Evolutionary conservation across 2,329 filamentous ascomycete species (phyloP), one percentile per base, ranked within the genome.

Genomic region (Keithomyces neogunnii): DNA sequence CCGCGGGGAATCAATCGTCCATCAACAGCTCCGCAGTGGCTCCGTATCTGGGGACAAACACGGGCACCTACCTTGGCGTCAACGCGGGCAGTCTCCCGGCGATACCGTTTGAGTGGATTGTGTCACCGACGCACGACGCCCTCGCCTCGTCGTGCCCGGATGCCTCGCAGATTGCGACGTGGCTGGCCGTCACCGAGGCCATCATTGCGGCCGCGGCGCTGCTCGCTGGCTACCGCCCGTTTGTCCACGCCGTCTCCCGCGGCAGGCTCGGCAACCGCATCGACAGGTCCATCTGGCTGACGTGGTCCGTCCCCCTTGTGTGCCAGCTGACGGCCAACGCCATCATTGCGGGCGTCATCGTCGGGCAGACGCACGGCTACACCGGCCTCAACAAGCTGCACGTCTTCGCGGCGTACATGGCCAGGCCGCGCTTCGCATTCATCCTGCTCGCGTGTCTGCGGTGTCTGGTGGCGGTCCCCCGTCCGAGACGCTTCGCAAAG

Each of bases 281-380:
- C 1, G 52, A 58, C 48, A 42, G 47, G 10, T 48, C 57, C 3
- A 7, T 56, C 4, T 31, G 26, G 3, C 8, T 60, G 3, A 52
- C 52, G 3, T 61, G 59, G 59, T 56, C 55, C 0, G 43, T 54
- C 4, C 45, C 52, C 0, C 56, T 60, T 31, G 49, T 49, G 0
- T 58, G 55, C 11, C 55, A 61, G n/a, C 58, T 61, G 4, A 2
- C 54, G 0, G 59, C 59, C 9, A 60, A 53, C 29, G 59, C 59
- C 1, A 49, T 48, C n/a, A 51, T 58, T 3, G 57, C 59, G n/a
- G 57, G 54, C 32, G 47, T 59, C 8, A 42, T 35, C 6, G 33
- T 35, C 11, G 33, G 33, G 33, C 33, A 35, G 33, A 35, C 33
- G 59, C 53, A 52, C 5, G 59, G 58, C 3, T 61, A 60, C 39